Percentiles rank a stretch among this genome's conserved stretches.
phyloP scores from a whole-genome alignment of 1,284 basidiomycete species.

The Trametes versicolor region DNA sequence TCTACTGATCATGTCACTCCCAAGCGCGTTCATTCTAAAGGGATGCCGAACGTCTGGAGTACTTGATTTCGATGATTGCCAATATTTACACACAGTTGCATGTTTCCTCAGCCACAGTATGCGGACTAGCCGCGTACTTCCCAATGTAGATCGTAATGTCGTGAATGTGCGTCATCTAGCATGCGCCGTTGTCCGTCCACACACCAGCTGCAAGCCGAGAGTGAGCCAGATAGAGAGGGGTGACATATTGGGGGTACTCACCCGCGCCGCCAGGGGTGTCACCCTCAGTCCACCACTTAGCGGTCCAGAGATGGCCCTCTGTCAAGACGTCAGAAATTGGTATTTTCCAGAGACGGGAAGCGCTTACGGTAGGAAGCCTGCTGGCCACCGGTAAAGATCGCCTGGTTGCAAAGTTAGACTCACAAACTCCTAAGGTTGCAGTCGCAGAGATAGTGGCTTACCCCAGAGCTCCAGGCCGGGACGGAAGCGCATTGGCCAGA shows the following conservation, averaged over 20 bases:
- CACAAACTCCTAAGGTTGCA: too few species aligned
- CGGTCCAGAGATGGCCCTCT: conserved; percentile 68
- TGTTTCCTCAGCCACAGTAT: neutral
- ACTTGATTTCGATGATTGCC: conserved; percentile 13
- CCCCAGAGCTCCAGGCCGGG: conserved; percentile 58
- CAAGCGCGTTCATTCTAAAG: neutral
- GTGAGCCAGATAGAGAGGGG: conserved; percentile 15
- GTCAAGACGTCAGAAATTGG: conserved; percentile 28
- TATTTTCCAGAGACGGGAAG: neutral
- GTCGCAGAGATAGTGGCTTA: too few species aligned
- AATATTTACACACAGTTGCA: conserved; percentile 18
- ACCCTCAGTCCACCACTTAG: conserved; percentile 70
- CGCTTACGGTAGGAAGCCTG: conserved; percentile 61
- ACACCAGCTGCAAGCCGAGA: conserved; percentile 49
- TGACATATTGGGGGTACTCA: conserved; percentile 21
- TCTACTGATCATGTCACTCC: neutral
- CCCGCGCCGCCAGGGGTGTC: conserved; percentile 63
- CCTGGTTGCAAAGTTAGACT: conserved; percentile 26
- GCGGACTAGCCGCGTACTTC: neutral
- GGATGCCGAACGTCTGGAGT: conserved; percentile 6
- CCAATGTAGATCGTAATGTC: neutral
- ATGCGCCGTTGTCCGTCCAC: conserved; percentile 68
- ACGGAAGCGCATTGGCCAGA: conserved; percentile 46
- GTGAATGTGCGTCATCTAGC: conserved; percentile 40
- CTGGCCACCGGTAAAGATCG: conserved; percentile 58